Percentiles rank a stretch among this genome's conserved stretches.
These are phyloP conservation scores for Phoma sp. DNA, from an alignment of 2,329 filamentous ascomycete species.

Conservation along the genomic window DNA sequence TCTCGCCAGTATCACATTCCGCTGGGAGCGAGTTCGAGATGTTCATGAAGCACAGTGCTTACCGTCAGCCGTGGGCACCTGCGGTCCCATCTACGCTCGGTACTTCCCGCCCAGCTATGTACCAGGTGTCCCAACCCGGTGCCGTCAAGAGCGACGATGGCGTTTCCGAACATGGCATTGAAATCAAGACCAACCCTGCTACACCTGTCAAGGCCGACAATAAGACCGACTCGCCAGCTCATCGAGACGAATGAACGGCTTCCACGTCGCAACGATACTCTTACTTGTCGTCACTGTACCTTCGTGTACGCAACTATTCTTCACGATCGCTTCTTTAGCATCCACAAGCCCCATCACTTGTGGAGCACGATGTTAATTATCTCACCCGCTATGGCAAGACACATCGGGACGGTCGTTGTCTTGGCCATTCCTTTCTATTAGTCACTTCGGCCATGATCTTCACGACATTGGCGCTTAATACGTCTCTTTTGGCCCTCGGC, in stretches of 20 bases:
- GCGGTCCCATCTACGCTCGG: slow-evolving; percentile 45
- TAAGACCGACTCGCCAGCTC: slow-evolving; percentile 33
- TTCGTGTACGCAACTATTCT: slow-evolving; percentile 40
- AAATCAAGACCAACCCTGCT: slow-evolving; percentile 43
- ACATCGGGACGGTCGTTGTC: background rate
- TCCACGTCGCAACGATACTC: slow-evolving; percentile 2
- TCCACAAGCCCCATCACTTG: slow-evolving; percentile 30
- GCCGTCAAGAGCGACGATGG: slow-evolving; percentile 40
- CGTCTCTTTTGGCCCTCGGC: slow-evolving; percentile 21
- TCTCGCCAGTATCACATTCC: slow-evolving; percentile 44
- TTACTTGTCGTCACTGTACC: slow-evolving; percentile 19
- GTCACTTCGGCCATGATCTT: slow-evolving; percentile 17
- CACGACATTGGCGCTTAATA: slow-evolving; percentile 30
- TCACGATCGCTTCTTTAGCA: slow-evolving; percentile 39
- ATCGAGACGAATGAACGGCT: slow-evolving; percentile 36
- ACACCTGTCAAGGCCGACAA: slow-evolving; percentile 45
- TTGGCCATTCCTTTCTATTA: slow-evolving; percentile 27
- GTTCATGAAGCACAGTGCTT: slow-evolving; percentile 43
- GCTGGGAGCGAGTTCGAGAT: slow-evolving; percentile 49
- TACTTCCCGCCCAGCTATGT: slow-evolving; percentile 39
- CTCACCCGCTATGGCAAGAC: slow-evolving; percentile 19
- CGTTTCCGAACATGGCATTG: slow-evolving; percentile 37
- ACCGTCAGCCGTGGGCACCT: slow-evolving; percentile 46
- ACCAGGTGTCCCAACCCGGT: slow-evolving; percentile 34
- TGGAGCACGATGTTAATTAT: slow-evolving; percentile 21